Evolutionary conservation across 345 rosid species (phyloP).

Genomic region (Pistacia integerrima): DNA sequence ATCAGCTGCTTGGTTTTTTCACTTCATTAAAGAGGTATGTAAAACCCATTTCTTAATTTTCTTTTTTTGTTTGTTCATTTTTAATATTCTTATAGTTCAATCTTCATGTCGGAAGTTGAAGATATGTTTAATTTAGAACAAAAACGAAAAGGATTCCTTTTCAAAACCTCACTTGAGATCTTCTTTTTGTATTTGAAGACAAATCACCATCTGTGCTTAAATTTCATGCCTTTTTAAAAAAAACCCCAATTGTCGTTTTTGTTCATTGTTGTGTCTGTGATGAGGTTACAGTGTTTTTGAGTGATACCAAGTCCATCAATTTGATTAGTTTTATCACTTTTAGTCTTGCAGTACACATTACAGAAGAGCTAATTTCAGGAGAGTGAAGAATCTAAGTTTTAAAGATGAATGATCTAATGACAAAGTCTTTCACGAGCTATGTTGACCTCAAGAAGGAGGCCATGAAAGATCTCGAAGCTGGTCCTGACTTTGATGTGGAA

Average conservation of each 20-base stretch:
- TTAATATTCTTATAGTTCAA: too few relatives aligned
- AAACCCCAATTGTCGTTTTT: too few relatives aligned
- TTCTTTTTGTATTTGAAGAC: too few relatives aligned
- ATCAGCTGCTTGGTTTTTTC: neutral
- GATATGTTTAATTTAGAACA: too few relatives aligned
- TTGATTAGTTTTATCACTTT: neutral
- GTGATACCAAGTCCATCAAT: too few relatives aligned
- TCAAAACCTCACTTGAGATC: too few relatives aligned
- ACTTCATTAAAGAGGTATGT: constrained; percentile 10
- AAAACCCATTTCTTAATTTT: neutral
- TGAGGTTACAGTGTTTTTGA: neutral
- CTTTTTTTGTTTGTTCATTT: neutral
- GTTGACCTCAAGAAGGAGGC: constrained; percentile 94
- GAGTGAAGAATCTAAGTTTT: neutral
- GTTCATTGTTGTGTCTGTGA: neutral
- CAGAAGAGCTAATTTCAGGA: constrained; percentile 12
- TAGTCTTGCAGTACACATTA: neutral
- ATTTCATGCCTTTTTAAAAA: too few relatives aligned
- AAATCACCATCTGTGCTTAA: too few relatives aligned
- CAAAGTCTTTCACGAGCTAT: constrained; percentile 89
- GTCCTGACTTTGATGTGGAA: constrained; percentile 63
- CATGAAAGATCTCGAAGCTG: constrained; percentile 89
- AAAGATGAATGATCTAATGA: constrained; percentile 95
- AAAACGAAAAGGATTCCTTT: too few relatives aligned
- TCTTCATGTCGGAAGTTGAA: too few relatives aligned